Conservation (phyloP, 805 yeast genomes). For the Yarrowia sp. region DNA sequence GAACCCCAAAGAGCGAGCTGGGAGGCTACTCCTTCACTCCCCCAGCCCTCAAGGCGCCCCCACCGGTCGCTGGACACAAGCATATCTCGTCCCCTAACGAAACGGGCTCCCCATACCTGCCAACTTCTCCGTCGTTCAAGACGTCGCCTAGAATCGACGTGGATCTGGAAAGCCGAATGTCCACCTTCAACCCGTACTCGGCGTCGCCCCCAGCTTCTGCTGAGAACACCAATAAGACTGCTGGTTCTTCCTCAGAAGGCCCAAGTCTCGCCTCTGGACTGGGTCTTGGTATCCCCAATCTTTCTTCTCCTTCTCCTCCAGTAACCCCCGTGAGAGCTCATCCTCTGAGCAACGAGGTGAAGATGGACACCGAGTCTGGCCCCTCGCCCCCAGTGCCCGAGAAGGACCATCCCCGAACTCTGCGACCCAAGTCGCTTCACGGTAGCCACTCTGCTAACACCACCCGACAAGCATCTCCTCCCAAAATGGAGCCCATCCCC, state of each 20-base stretch:
- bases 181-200: constrained; percentile 32
- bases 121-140: constrained; percentile 12
- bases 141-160: constrained; percentile 29
- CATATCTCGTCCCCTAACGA: constrained; percentile 26
- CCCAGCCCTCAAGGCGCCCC: constrained; percentile 17
- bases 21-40: constrained; percentile 24
- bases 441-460: constrained; percentile 2
- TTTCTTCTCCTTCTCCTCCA: constrained; percentile 10
- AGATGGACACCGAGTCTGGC: constrained; percentile 3
- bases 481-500: constrained; percentile 33
- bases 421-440: constrained; percentile 27
- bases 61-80: constrained; percentile 12
- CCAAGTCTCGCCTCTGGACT: constrained; percentile 9
- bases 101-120: constrained; percentile 17
- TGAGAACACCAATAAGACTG: background rate
- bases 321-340: constrained; percentile 14
- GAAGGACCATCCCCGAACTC: constrained; percentile 20
- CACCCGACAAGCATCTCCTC: constrained; percentile 15
- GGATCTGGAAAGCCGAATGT: constrained; percentile 29
- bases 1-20: constrained; percentile 1
- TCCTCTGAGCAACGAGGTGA: constrained; percentile 24
- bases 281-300: constrained; percentile 5
- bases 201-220: constrained; percentile 1
- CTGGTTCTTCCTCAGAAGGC: background rate
- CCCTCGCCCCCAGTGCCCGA: constrained; percentile 17